A percentile compares a stretch with the other conserved stretches of the same genome.
Conservation (phyloP, 176 grass and related monocot genomes). For the Juncus effusus region DNA sequence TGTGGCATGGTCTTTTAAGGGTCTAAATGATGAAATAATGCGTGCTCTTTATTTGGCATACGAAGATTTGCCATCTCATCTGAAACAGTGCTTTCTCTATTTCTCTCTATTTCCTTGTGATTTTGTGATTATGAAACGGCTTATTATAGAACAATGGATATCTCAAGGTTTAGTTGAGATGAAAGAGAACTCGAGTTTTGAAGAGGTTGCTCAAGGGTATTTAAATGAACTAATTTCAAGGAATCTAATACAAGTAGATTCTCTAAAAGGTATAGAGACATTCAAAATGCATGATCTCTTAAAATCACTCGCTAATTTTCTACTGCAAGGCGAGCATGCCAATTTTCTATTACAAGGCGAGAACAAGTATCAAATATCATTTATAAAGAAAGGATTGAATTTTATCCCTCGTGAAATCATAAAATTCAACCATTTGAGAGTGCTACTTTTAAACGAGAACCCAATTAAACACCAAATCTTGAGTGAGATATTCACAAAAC, state of each 20-base stretch:
- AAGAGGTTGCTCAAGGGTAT: slow-evolving; percentile 41
- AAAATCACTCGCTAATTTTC: slow-evolving; percentile 38
- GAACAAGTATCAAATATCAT: slow-evolving; percentile 30
- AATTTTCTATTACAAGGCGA: slow-evolving; percentile 34
- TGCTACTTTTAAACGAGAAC: slow-evolving; percentile 41
- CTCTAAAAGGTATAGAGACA: slow-evolving; percentile 8
- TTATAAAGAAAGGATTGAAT: slow-evolving; percentile 14
- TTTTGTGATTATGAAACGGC: slow-evolving; percentile 28
- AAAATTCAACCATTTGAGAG: slow-evolving; percentile 29
- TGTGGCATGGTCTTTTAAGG: slow-evolving; percentile 37
- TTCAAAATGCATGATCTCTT: slow-evolving; percentile 41
- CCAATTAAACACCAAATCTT: slow-evolving; percentile 16
- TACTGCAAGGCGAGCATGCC: slow-evolving; percentile 29
- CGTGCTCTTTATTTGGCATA: slow-evolving; percentile 49
- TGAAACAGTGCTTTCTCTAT: slow-evolving; percentile 62
- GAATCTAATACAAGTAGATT: slow-evolving; percentile 41
- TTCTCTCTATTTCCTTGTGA: slow-evolving; percentile 53
- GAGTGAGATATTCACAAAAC: slow-evolving; percentile 30
- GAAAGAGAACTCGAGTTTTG: slow-evolving; percentile 25
- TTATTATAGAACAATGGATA: slow-evolving; percentile 47
- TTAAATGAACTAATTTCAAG: slow-evolving; percentile 44
- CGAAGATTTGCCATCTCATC: slow-evolving; percentile 38
- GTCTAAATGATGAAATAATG: slow-evolving; percentile 27
- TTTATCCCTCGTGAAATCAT: slow-evolving; percentile 12
- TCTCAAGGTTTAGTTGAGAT: slow-evolving; percentile 46